Percentiles rank a stretch among this genome's conserved stretches.
Conservation (phyloP, 768 basidiomycete genomes). For the Boletus huronensis region DNA sequence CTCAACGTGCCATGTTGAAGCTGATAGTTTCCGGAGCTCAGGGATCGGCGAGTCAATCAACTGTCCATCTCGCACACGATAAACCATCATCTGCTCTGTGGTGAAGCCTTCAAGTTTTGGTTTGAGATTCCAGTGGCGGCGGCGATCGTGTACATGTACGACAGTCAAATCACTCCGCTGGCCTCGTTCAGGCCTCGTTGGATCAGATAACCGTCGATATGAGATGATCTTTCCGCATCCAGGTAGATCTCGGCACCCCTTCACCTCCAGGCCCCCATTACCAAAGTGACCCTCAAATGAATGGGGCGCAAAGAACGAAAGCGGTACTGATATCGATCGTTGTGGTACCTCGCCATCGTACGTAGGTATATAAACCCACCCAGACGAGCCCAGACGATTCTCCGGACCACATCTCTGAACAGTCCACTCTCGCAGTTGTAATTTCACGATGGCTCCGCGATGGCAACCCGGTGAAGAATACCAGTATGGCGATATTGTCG, state of each 20-base stretch:
- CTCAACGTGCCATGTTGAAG: not conserved
- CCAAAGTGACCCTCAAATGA: not conserved
- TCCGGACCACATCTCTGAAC: slow-evolving; percentile 4
- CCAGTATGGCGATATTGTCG: slow-evolving; percentile 49
- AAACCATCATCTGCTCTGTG: not conserved
- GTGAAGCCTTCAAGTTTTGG: not conserved
- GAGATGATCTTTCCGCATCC: slow-evolving; percentile 10
- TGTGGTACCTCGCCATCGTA: slow-evolving; percentile 1
- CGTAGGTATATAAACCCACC: slow-evolving; percentile 19
- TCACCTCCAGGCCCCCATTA: not conserved
- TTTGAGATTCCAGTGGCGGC: not conserved
- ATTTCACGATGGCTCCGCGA: slow-evolving; percentile 35
- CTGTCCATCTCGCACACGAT: not conserved
- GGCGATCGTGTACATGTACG: not conserved
- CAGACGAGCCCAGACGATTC: not conserved
- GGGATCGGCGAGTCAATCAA: not conserved
- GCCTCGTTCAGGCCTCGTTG: slow-evolving; percentile 12
- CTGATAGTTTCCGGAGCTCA: not conserved
- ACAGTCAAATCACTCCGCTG: not conserved
- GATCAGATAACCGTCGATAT: slow-evolving; percentile 26
- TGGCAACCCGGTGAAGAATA: slow-evolving; percentile 70
- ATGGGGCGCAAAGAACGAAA: slow-evolving; percentile 1
- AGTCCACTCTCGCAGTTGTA: not conserved
- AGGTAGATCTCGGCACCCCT: slow-evolving; percentile 2
- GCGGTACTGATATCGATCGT: slow-evolving; percentile 6